Conservation (phyloP, 768 basidiomycete genomes). For the Leccinum truebloodii region DNA sequence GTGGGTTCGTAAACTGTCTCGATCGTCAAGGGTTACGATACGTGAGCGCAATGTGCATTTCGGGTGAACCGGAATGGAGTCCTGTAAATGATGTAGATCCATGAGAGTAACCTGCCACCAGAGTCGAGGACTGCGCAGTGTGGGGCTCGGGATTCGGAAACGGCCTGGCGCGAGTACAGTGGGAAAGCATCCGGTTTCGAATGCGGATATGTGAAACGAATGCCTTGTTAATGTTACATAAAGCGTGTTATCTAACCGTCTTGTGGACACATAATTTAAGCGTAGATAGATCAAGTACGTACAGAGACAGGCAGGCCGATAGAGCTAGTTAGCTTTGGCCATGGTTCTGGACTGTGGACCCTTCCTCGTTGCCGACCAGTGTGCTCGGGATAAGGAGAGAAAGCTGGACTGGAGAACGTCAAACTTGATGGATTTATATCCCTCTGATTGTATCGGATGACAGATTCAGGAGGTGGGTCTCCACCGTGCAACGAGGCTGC, state of each 20-base stretch:
- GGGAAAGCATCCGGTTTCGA: neutral
- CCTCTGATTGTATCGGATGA: neutral
- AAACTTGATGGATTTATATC: neutral
- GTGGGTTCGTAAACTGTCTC: slow-evolving; percentile 43
- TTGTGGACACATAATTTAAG: neutral
- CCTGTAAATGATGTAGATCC: slow-evolving; percentile 13
- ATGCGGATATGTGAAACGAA: slow-evolving; percentile 6
- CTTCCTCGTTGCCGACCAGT: slow-evolving; percentile 4
- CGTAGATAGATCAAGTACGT: slow-evolving; percentile 12
- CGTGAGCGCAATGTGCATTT: slow-evolving; percentile 38
- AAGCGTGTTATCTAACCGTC: neutral
- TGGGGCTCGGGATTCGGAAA: neutral
- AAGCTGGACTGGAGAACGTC: neutral
- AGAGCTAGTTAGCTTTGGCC: neutral
- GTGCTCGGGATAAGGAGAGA: neutral
- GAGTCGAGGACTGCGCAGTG: neutral
- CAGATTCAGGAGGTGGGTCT: neutral
- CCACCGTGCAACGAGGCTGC: neutral
- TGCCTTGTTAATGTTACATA: slow-evolving; percentile 3
- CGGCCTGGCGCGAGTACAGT: neutral
- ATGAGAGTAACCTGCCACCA: slow-evolving; percentile 6
- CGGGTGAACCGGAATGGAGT: slow-evolving; percentile 26
- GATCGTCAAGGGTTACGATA: slow-evolving; percentile 45
- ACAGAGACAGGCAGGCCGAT: slow-evolving; percentile 1
- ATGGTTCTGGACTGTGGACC: slow-evolving; percentile 10